Evolutionary conservation across 164 flowering plant genomes (phyloP).

Genomic region (Magnolia sinica): DNA sequence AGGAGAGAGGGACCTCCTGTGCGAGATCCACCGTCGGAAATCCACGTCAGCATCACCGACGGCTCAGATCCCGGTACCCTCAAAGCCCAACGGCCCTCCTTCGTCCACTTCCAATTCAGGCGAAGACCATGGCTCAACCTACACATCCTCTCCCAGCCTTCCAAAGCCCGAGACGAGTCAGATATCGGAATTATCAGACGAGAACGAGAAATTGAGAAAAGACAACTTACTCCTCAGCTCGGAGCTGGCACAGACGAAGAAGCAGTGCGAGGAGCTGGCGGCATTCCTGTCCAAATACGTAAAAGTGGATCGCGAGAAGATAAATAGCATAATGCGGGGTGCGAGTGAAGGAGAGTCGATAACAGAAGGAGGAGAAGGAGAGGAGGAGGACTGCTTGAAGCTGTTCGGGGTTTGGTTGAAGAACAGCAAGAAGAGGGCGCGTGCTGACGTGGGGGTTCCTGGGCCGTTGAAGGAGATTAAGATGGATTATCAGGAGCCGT

Average conservation of each 20-base stretch:
- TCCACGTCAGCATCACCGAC: constrained; percentile 20
- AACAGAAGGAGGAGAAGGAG: constrained; percentile 5
- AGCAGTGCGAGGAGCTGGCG: constrained; percentile 67
- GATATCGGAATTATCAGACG: constrained; percentile 53
- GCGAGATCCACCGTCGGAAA: constrained; percentile 74
- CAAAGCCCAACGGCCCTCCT: constrained; percentile 21
- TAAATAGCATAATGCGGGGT: constrained; percentile 45
- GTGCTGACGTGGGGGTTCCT: constrained; percentile 14
- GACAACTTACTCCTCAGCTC: constrained; percentile 60
- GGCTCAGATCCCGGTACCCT: background rate
- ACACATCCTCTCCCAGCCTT: constrained; percentile 38
- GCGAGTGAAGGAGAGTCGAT: constrained; percentile 8
- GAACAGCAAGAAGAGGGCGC: constrained; percentile 30
- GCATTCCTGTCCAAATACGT: constrained; percentile 38
- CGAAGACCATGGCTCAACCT: constrained; percentile 57
- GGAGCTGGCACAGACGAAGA: constrained; percentile 66
- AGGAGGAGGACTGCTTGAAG: constrained; percentile 33
- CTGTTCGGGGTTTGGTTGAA: constrained; percentile 74
- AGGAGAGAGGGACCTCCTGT: constrained; percentile 63
- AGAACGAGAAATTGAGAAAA: constrained; percentile 68
- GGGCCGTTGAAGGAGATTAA: constrained; percentile 34
- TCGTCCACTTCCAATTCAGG: constrained; percentile 47
- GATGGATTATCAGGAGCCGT: constrained; percentile 23
- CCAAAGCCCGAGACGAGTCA: constrained; percentile 30
- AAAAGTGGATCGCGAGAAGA: constrained; percentile 46